Conservation (phyloP, 768 basidiomycete species). For the Mycena filopes region DNA sequence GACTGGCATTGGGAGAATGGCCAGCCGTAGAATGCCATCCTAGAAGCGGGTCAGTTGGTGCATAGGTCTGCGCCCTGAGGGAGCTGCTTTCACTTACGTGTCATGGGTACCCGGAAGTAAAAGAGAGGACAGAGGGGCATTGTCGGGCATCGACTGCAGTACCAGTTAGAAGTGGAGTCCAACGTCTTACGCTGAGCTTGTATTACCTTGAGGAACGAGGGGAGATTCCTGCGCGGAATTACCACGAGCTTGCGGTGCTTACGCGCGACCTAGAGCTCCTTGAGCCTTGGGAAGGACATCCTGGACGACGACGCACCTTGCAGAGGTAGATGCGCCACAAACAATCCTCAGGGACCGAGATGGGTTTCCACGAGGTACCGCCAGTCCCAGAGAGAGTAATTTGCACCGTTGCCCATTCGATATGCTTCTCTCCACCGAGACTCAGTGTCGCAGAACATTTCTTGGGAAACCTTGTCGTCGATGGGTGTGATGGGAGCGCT, state of each 20-base stretch:
- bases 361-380: constrained; percentile 57
- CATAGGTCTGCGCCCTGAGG: too few species aligned
- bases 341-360: constrained; percentile 54
- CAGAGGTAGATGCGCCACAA: constrained; percentile 70
- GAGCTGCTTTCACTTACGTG: too few species aligned
- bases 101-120: constrained; percentile 86
- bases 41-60: too few species aligned
- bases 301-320: constrained; percentile 51
- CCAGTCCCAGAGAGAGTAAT: constrained; percentile 30
- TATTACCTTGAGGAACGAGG: constrained; percentile 58
- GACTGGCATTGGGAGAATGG: constrained; percentile 90
- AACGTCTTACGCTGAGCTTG: background rate
- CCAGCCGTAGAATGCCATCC: constrained; percentile 88
- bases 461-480: constrained; percentile 36
- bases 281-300: constrained; percentile 4
- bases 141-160: constrained; percentile 67
- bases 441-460: constrained; percentile 28
- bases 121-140: constrained; percentile 75
- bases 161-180: background rate
- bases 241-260: constrained; percentile 62
- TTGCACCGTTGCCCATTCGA: constrained; percentile 15
- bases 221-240: constrained; percentile 66
- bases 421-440: constrained; percentile 37
- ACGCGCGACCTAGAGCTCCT: constrained; percentile 52
- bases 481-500: constrained; percentile 37